These are phyloP conservation scores for Melampsora americana DNA, from an alignment of 1,284 basidiomycete species.

Conservation along the genomic window DNA sequence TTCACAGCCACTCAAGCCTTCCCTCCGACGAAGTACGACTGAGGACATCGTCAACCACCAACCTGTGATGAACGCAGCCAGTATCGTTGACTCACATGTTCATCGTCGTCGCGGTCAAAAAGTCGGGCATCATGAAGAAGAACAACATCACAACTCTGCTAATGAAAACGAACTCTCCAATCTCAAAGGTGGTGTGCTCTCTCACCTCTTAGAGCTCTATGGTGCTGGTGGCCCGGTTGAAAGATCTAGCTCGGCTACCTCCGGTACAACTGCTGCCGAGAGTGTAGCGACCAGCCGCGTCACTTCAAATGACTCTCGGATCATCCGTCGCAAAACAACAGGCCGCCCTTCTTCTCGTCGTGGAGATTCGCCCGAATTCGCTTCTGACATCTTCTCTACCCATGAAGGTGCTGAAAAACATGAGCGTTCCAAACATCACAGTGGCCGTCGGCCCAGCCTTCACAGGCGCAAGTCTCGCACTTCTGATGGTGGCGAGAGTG, in stretches of 20 bases:
- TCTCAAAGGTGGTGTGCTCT: constrained; percentile 37
- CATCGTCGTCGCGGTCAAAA: constrained; percentile 20
- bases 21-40: constrained; percentile 25
- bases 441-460: constrained; percentile 1
- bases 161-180: constrained; percentile 15
- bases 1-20: constrained; percentile 34
- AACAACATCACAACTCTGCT: neutral
- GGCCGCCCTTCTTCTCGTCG: constrained; percentile 3
- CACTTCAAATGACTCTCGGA: constrained; percentile 23
- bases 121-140: neutral
- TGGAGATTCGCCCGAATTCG: constrained; percentile 5
- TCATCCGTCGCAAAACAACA: constrained; percentile 4
- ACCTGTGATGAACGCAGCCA: constrained; percentile 18
- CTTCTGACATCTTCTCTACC: neutral
- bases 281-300: constrained; percentile 38
- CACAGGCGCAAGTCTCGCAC: constrained; percentile 22
- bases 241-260: constrained; percentile 27
- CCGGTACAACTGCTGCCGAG: constrained; percentile 29
- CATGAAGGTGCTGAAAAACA: neutral
- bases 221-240: constrained; percentile 24
- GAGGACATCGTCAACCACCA: constrained; percentile 36
- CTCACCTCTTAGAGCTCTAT: constrained; percentile 38
- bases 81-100: constrained; percentile 38
- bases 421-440: neutral
- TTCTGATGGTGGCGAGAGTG: constrained; percentile 32